Base-by-base conservation (phyloP, 192 early-diverging fungal genomes). In the Obelidium mucronatum region DNA sequence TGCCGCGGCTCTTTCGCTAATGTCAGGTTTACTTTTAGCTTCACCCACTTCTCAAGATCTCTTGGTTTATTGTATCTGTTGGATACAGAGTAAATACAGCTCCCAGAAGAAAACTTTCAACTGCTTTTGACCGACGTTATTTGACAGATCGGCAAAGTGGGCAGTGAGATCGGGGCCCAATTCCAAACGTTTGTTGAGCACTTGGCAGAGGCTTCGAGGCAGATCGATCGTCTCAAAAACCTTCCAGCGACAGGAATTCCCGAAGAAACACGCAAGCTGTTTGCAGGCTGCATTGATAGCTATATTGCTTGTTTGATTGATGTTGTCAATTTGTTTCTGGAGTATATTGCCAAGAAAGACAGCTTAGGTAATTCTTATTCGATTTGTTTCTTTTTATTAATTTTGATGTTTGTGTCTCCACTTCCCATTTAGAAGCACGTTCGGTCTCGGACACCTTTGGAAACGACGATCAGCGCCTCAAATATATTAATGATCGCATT, bases 1-100 rank as follows among this genome's bases (percentile, higher is more conserved):
- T 13, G 11, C 22, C 22, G 8, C 22, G 48, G 11, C 8, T 51
- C 8, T 22, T 22, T 51, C 22, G 22, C 11, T 51, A 22, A 51
- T 22, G 8, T 13, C 11, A 8, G 11, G 22, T 13, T 22, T 51
- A 13, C 22, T 51, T 51, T 22, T 13, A 51, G 22, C 48, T 51
- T 51, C 58, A 60, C 1, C 58, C 58, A 22, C 22, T 60, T 30
- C 30, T 60, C 24, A 60, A 60, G 2, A 30, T 60, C 31, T 19
- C 58, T 19, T 60, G 58, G 58, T 60, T 60, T 60, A 30, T 60
- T 1, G 58, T 60, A 0, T 60, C 58, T 60, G 58, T 31, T 30
- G 58, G 58, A 28, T 60, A 60, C 58, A 60, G 31, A 31, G 58
- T 60, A 60, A 60, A 60, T 60, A 1, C n/a, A 24, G 19, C 2